phyloP scores from a whole-genome alignment of 2,329 filamentous ascomycete species.

The Colletotrichum liriopes region DNA sequence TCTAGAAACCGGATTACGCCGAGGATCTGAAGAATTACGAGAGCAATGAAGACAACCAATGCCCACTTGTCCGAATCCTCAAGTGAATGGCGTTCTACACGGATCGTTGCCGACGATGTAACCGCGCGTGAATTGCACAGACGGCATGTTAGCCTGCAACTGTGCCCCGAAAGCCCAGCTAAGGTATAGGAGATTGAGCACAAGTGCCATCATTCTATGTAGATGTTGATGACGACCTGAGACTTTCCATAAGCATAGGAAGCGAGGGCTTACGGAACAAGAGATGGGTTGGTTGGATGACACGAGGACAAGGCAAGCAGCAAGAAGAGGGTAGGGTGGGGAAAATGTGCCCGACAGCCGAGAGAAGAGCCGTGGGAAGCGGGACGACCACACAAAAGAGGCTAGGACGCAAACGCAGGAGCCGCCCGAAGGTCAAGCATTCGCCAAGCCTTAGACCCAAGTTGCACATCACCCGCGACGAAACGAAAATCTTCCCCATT shows the following conservation, averaged over 20 bases:
- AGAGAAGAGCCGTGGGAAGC: background rate
- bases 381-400: background rate
- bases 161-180: background rate
- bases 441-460: conserved; percentile 21
- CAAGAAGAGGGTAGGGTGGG: background rate
- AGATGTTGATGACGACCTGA: background rate
- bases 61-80: too few species aligned
- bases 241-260: background rate
- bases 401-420: conserved; percentile 17
- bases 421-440: conserved; percentile 34
- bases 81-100: background rate
- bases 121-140: conserved; percentile 1
- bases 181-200: background rate
- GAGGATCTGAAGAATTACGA: background rate
- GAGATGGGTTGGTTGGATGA: background rate
- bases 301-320: background rate
- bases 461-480: conserved; percentile 34
- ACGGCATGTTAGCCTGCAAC: background rate
- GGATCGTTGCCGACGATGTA: background rate
- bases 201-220: background rate
- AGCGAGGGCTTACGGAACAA: background rate
- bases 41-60: too few species aligned
- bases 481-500: conserved; percentile 27
- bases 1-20: background rate
- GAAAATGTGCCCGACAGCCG: background rate